Conservation (phyloP, 345 rosid genomes). For the Atalantia buxifolia region DNA sequence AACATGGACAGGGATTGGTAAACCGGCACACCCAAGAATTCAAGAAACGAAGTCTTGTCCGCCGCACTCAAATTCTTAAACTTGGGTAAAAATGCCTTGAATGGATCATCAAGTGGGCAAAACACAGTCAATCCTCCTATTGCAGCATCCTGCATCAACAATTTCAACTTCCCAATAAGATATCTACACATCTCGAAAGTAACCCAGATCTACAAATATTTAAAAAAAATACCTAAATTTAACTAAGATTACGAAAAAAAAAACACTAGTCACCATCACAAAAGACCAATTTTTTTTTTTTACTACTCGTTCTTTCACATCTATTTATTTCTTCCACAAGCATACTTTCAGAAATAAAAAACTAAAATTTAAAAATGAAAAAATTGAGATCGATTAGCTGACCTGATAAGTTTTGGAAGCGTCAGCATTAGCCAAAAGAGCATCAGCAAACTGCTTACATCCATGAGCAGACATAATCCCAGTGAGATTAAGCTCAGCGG, state of each 20-base stretch:
- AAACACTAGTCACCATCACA: not conserved
- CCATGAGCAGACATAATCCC: conserved; percentile 87
- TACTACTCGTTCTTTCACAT: not conserved
- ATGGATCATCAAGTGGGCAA: conserved; percentile 86
- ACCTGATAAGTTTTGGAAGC: conserved; percentile 73
- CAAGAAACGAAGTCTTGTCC: conserved; percentile 62
- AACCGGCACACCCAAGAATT: conserved; percentile 69
- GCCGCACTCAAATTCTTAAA: conserved; percentile 78
- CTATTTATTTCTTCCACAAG: not conserved
- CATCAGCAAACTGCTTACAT: conserved; percentile 82
- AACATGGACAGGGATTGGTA: conserved; percentile 74
- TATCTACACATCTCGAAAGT: not conserved
- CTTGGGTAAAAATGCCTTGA: conserved; percentile 76
- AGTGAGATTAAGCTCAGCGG: conserved; percentile 64
- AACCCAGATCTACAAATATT: not conserved
- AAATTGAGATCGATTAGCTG: not conserved
- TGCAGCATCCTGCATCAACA: conserved; percentile 46
- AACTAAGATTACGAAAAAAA: not conserved
- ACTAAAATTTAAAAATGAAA: not conserved
- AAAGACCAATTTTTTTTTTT: not conserved
- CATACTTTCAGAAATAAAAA: not conserved
- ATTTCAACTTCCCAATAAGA: not conserved
- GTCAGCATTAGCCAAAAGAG: conserved; percentile 51
- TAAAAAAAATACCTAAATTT: not conserved
- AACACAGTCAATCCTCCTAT: conserved; percentile 96